Conservation (phyloP, 2,329 filamentous ascomycete species). For the Calonectria multiphialidica region DNA sequence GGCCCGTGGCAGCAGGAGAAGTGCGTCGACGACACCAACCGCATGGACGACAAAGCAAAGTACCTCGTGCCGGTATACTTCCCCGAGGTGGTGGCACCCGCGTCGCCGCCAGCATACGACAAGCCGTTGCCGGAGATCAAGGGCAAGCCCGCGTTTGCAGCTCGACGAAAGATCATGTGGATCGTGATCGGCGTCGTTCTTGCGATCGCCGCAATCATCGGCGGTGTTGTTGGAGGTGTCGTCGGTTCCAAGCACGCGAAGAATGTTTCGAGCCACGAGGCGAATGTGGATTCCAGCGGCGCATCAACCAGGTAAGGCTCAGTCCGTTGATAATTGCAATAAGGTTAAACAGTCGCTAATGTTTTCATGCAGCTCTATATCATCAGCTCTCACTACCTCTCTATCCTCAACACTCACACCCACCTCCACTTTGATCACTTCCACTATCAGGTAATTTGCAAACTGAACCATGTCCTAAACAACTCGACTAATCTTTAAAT, state of each 20-base stretch:
- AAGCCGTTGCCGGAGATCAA: not conserved
- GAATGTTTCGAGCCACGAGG: not conserved
- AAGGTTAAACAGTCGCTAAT: not conserved
- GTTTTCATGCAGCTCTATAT: not conserved
- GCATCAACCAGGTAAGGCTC: not conserved
- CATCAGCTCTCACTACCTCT: not conserved
- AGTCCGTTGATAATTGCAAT: not conserved
- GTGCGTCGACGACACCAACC: not conserved
- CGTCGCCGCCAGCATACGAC: not conserved
- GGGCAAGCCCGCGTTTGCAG: not conserved
- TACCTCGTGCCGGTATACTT: not conserved
- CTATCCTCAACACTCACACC: not conserved
- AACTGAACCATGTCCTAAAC: not conserved
- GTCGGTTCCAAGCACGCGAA: not conserved
- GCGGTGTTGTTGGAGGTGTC: not conserved
- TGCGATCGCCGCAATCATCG: not conserved
- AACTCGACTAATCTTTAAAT: not conserved
- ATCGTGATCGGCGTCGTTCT: not conserved
- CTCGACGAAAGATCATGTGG: not conserved
- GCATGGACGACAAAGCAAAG: not conserved
- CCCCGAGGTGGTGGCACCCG: not conserved
- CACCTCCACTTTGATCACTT: not conserved
- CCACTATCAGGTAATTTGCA: not conserved
- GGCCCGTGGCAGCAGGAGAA: not conserved
- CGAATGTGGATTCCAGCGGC: not conserved